A percentile compares a stretch with the other conserved stretches of the same genome.
phyloP scores from a whole-genome alignment of 306 rosid genomes.

The Medicago arabica region DNA sequence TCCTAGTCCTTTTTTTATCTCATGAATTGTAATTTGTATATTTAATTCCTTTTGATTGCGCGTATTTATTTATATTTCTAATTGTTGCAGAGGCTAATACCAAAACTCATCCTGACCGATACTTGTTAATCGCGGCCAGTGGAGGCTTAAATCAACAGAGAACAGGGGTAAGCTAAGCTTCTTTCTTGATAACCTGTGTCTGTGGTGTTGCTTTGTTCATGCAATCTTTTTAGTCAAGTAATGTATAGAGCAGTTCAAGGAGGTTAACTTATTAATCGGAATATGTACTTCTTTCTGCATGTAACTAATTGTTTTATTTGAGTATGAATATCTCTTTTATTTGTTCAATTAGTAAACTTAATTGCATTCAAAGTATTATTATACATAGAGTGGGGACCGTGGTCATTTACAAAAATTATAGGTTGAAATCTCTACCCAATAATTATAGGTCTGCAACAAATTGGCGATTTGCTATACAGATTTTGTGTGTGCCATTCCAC shows the following conservation, averaged over 20 bases:
- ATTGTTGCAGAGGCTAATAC: slow-evolving; percentile 60
- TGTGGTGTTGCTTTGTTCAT: slow-evolving; percentile 13
- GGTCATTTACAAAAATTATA: background rate
- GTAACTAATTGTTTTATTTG: background rate
- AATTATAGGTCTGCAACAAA: no score
- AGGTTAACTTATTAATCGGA: slow-evolving; percentile 6
- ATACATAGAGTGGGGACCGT: background rate
- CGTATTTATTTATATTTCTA: background rate
- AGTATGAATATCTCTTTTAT: background rate
- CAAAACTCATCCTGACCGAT: slow-evolving; percentile 72
- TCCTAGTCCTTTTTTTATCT: background rate
- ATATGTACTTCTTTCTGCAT: background rate
- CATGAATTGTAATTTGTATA: background rate
- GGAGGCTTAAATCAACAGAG: slow-evolving; percentile 98
- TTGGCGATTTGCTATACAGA: no score
- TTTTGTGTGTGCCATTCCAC: no score
- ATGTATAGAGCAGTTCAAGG: background rate
- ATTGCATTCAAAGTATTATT: slow-evolving; percentile 3
- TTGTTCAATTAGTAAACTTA: background rate
- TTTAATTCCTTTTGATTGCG: background rate
- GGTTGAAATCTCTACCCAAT: slow-evolving; percentile 8
- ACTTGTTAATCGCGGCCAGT: slow-evolving; percentile 77
- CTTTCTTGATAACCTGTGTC: background rate
- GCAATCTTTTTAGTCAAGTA: background rate
- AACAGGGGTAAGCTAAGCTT: slow-evolving; percentile 73